Percentiles rank a stretch among this genome's conserved stretches.
These are phyloP conservation scores for Epichloe uncinata DNA, from an alignment of 2,329 filamentous ascomycete genomes.

Conservation along the genomic window DNA sequence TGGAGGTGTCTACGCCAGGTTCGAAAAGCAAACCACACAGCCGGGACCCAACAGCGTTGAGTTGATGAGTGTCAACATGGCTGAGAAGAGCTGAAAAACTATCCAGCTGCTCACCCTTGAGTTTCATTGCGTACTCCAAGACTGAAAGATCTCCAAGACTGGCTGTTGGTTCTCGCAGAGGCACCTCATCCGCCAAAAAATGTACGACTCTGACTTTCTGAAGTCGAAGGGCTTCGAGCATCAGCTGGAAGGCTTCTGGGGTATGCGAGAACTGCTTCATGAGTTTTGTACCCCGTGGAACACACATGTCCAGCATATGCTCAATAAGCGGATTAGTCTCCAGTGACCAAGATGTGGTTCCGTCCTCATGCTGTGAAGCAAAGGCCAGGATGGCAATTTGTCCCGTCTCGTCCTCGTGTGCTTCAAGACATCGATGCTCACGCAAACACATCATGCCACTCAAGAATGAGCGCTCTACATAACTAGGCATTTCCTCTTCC, in stretches of 20 bases:
- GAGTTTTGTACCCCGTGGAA: background rate
- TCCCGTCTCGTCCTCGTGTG: conserved; percentile 4
- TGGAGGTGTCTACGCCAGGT: no score
- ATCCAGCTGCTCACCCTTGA: background rate
- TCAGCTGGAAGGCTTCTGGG: background rate
- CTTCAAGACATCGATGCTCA: background rate
- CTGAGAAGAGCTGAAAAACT: background rate
- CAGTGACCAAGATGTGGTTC: background rate
- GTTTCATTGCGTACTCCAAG: background rate
- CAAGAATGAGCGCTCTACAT: background rate
- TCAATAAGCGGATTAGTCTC: background rate
- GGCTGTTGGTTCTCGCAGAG: background rate
- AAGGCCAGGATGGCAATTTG: conserved; percentile 1
- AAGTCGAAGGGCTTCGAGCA: background rate
- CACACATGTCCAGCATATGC: background rate
- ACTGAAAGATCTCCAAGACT: background rate
- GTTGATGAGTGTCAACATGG: background rate
- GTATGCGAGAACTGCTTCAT: background rate
- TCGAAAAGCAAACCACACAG: background rate
- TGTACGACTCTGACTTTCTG: background rate
- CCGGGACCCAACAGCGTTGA: background rate
- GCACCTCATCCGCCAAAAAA: background rate
- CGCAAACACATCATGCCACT: background rate
- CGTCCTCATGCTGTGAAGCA: background rate
- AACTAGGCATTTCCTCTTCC: background rate